These are phyloP conservation scores for Leccinum huronense DNA, from an alignment of 1,284 basidiomycete genomes.

Conservation along the genomic window DNA sequence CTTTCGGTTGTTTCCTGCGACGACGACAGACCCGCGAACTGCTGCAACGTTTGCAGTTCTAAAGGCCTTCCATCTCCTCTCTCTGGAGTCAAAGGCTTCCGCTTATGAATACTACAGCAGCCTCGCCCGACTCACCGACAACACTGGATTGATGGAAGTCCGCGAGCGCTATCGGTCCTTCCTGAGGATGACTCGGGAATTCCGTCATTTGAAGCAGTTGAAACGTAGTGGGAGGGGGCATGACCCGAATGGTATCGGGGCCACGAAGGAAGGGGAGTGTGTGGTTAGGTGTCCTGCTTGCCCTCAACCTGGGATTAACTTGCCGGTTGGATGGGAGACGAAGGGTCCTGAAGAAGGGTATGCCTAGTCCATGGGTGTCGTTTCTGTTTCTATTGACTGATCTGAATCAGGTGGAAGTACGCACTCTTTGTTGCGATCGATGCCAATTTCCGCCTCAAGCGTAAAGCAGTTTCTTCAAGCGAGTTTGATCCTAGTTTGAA, in stretches of 20 bases:
- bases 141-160: not conserved
- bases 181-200: not conserved
- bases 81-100: not conserved
- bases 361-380: no score
- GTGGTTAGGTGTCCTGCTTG: not conserved
- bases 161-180: slow-evolving; percentile 1
- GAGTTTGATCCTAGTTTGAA: slow-evolving; percentile 3
- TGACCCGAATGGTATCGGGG: not conserved
- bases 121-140: not conserved
- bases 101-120: not conserved
- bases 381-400: no score
- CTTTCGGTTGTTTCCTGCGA: not conserved
- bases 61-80: slow-evolving; percentile 2
- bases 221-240: not conserved
- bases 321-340: not conserved
- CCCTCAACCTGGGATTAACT: not conserved
- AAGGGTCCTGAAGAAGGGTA: not conserved
- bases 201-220: not conserved
- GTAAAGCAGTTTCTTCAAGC: not conserved
- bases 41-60: not conserved
- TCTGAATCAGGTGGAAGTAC: not conserved
- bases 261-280: not conserved
- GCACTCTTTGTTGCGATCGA: not conserved
- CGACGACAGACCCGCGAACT: not conserved
- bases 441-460: not conserved